Base-by-base conservation (phyloP, 345 rosid species). In the Populus pruinosa region DNA sequence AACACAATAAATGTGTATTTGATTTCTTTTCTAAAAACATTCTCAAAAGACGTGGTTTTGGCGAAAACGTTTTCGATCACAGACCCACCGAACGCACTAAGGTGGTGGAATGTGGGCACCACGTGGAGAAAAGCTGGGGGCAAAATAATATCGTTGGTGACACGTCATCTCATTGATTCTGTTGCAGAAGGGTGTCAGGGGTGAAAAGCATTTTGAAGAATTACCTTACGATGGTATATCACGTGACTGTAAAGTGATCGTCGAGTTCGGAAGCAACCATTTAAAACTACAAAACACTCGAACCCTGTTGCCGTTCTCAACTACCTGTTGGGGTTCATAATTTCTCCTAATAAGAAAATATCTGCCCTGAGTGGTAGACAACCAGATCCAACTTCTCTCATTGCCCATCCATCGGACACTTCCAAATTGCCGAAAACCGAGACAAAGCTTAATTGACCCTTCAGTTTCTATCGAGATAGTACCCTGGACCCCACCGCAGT, bases 321-420 rank as follows among this genome's bases (percentile, higher is more conserved):
- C 25, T 12, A 59, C 29, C 16, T 59, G 13, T 4, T 8, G 27
- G 64, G n/a, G 1, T 10, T 59, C 63, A 59, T 59, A 13, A 47
- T 35, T 33, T 23, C 71, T 10, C 49, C 33, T 5, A 1, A 44
- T 25, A 47, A 65, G 20, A 56, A 72, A 56, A 74, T 27, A 74
- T 55, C 49, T 72, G 69, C 31, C 23, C 43, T 23, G 38, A 80
- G 71, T 72, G 83, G 71, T 69, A 23, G 85, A 82, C 85, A 82
- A 20, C 80, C 77, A 36, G 70, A 70, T 82, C 79, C 47, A 53
- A 36, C 35, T 5, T n/a, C 29, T 23, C 49, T 21, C 47, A 59
- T 56, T 62, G 1, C 63, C 64, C 74, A 10, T 31, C 74, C 43
- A 39, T 18, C 62, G 41, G 31, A 29, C 62, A 6, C 25, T 8